A percentile compares a stretch with the other conserved stretches of the same genome.
Conservation (phyloP, 2,329 filamentous ascomycete species). For the Metarhizium rileyi region DNA sequence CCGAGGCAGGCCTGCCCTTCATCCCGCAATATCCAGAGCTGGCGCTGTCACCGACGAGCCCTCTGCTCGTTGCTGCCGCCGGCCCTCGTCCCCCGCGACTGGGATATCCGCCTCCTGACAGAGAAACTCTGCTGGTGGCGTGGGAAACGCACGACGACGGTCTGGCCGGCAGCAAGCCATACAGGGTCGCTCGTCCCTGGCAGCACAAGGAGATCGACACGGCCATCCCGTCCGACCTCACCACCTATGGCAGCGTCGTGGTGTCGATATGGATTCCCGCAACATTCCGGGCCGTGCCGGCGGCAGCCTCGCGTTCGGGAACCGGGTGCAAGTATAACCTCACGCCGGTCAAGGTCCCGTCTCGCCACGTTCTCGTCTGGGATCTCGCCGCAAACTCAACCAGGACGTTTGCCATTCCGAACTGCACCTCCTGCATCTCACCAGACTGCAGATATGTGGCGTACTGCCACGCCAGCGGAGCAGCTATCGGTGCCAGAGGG, state of each 20-base stretch:
- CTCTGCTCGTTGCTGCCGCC: slow-evolving; percentile 27
- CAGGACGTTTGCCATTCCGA: slow-evolving; percentile 28
- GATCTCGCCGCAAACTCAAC: slow-evolving; percentile 29
- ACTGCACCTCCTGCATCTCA: slow-evolving; percentile 27
- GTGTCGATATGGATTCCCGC: slow-evolving; percentile 33
- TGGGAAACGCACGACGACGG: slow-evolving; percentile 26
- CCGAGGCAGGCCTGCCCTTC: slow-evolving; percentile 24
- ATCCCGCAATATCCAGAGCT: slow-evolving; percentile 30
- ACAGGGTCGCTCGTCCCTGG: slow-evolving; percentile 26
- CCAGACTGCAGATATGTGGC: slow-evolving; percentile 31
- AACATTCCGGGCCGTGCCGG: slow-evolving; percentile 23
- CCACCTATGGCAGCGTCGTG: slow-evolving; percentile 27
- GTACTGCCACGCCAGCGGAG: slow-evolving; percentile 27
- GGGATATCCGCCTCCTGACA: slow-evolving; percentile 26
- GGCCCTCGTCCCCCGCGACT: slow-evolving; percentile 28
- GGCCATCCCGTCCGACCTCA: slow-evolving; percentile 26
- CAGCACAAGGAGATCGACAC: slow-evolving; percentile 29
- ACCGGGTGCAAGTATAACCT: slow-evolving; percentile 22
- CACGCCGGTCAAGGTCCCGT: slow-evolving; percentile 20
- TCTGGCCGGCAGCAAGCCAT: slow-evolving; percentile 19
- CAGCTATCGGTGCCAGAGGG: slow-evolving; percentile 22
- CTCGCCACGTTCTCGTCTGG: slow-evolving; percentile 29
- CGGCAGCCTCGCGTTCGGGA: slow-evolving; percentile 14
- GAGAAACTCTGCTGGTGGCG: slow-evolving; percentile 27
- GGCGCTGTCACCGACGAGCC: slow-evolving; percentile 28